Conservation (phyloP, 495 filamentous ascomycete genomes). For the Neurospora cerealis region DNA sequence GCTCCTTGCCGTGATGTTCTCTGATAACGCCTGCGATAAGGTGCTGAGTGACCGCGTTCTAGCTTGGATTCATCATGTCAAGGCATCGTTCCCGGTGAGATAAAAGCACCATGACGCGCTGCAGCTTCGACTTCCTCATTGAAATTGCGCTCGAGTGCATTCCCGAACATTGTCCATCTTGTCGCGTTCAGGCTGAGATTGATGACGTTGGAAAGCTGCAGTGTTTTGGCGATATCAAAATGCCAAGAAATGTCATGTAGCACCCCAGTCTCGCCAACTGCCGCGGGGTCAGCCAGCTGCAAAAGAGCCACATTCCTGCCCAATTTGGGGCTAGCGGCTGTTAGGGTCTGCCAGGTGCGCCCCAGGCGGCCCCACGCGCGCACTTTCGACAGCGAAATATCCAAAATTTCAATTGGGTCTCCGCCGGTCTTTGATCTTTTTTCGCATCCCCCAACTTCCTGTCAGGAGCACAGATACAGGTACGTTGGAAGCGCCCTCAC, state of each 20-base stretch:
- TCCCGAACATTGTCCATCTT: not conserved
- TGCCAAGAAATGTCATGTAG: not conserved
- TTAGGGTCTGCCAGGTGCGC: conserved; percentile 19
- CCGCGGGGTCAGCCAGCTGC: conserved; percentile 7
- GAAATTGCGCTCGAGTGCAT: not conserved
- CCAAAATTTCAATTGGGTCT: conserved; percentile 28
- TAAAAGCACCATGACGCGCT: not conserved
- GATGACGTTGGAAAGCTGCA: not conserved
- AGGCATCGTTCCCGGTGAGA: not conserved
- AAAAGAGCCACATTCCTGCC: not conserved
- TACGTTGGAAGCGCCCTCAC: not conserved
- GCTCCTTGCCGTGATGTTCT: not conserved
- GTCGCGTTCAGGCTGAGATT: not conserved
- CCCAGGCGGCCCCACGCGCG: conserved; percentile 18
- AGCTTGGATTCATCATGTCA: not conserved
- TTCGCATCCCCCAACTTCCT: conserved; percentile 17
- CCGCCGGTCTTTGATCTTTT: conserved; percentile 20
- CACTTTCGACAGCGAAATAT: conserved; percentile 19
- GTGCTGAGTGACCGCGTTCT: not conserved
- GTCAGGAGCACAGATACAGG: conserved; percentile 13
- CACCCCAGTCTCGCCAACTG: not conserved
- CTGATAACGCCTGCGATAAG: not conserved
- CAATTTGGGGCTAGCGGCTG: conserved; percentile 14
- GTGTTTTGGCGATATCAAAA: not conserved
- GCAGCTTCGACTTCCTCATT: not conserved